Base-by-base conservation (phyloP, 2,329 filamentous ascomycete species). In the Botrytis fragariae region DNA sequence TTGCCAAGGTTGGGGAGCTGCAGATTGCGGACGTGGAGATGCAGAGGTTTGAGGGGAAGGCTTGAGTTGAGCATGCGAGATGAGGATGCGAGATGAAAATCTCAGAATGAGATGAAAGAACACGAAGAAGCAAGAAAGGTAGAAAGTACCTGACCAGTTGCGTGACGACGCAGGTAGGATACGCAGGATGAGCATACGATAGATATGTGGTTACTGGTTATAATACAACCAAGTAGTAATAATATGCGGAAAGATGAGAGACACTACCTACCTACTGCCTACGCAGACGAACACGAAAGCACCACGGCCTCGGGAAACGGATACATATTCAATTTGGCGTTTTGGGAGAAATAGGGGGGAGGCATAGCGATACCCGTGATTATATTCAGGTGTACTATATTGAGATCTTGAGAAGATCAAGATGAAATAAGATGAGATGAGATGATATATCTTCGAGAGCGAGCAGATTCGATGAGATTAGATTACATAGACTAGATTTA, bases 41-140 rank as follows among this genome's bases (percentile, higher is more conserved):
- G 68, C 29, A 71, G 35, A 71, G 35, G 25, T 48, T 29, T 71
- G 59, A 70, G 48, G 45, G 9, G 48, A 73, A 63, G 42, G 32
- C 25, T 51, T 65, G 22, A 57, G n/a, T 6, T 22, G 12, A 2
- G 1, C 1, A 25, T n/a, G 12, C 8, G 44, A 16, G 22, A 10
- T 16, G 22, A 29, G 9, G 3, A 5, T 8, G 1, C 0, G 22
- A 37, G 44, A 25, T 22, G 10, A n/a, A 12, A 32, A 18, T 54
- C 44, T 3, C 8, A 45, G 44, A 45, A 3, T 10, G 3, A 48
- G 45, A n/a, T n/a, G 22, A 51, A 51, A 4, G 10, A n/a, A 48
- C 25, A 6, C 4, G 9, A 25, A 25, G 22, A 25, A 25, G 3
- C 10, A 12, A 25, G 18, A 45, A 48, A 48, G 22, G 22, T 51